phyloP scores from a whole-genome alignment of 2,329 filamentous ascomycete species.

The Botrytis tulipae region DNA sequence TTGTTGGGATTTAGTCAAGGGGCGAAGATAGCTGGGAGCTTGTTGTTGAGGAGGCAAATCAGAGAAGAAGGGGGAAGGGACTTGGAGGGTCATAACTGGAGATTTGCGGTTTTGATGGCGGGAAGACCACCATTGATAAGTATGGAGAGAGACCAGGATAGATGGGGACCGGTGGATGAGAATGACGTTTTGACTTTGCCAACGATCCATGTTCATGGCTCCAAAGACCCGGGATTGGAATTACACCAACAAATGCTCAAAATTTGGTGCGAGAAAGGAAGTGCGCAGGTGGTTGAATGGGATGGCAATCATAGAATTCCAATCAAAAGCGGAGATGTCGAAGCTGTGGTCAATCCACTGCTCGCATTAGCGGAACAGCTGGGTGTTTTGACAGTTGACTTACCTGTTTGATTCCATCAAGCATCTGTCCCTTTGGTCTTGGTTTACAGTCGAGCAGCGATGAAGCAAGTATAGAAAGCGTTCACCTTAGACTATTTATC shows the following conservation, averaged over 20 bases:
- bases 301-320: slow-evolving; percentile 70
- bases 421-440: not conserved
- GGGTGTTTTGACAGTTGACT: slow-evolving; percentile 13
- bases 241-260: slow-evolving; percentile 56
- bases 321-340: slow-evolving; percentile 65
- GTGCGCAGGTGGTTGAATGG: slow-evolving; percentile 65
- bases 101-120: slow-evolving; percentile 61
- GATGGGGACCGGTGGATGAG: slow-evolving; percentile 42
- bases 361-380: slow-evolving; percentile 11
- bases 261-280: slow-evolving; percentile 57
- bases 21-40: slow-evolving; percentile 58
- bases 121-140: slow-evolving; percentile 59
- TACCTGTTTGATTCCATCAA: not conserved
- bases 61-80: slow-evolving; percentile 15
- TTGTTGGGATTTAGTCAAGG: slow-evolving; percentile 68
- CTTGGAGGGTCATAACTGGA: slow-evolving; percentile 41
- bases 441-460: not conserved
- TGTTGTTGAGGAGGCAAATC: slow-evolving; percentile 60
- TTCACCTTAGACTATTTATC: not conserved
- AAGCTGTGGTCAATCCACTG: slow-evolving; percentile 52
- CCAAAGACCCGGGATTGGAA: slow-evolving; percentile 57
- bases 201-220: slow-evolving; percentile 67
- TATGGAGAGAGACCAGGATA: slow-evolving; percentile 39
- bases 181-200: slow-evolving; percentile 49
- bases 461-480: not conserved